Evolutionary conservation across 495 filamentous ascomycete species (phyloP), one percentile per base, ranked within the genome.

Genomic region (Echria macrotheca): DNA sequence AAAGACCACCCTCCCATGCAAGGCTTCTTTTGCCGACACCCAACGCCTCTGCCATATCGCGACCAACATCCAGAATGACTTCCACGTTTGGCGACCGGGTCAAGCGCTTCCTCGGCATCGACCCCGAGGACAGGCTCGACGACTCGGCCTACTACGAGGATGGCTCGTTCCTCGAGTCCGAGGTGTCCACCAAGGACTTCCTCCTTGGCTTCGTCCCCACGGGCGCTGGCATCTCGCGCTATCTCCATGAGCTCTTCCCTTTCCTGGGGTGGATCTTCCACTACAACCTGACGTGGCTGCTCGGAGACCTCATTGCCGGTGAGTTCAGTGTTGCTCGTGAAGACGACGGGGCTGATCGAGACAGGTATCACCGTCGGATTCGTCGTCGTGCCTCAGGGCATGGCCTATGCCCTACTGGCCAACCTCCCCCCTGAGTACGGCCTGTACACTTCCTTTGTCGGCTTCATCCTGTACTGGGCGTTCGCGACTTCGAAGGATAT

Each of bases 131-230:
- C 22, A 49, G 22, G 1, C 49, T 60, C 23, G 47, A 59, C 33
- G 61, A 64, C 54, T 29, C 47, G 9, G 39, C 26, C 25, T 54
- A 39, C 38, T 44, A 55, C 28, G 47, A 57, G 7, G 56, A 60
- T 29, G 87, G 87, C 50, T 79, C 81, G 45, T 95, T 85, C 56
- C 71, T 87, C 33, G 89, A 95, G 64, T 66, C 75, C 3, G 89
- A 95, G 57, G 90, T 90, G 4, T 84, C 81, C 2, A 69, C 74
- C 2, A 48, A 61, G 9, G 87, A 90, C 57, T 91, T 83, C 80
- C 47, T 95, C 32, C 58, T 58, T 2, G 69, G 80, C 7, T 55
- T 82, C 29, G 58, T 69, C 5, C 89, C 90, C 2, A 72, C 71
- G 10, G 53, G 65, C 5, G 40, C 53, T 1, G 74, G 83, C 4